A percentile compares a stretch with the other conserved stretches of the same genome.
Evolutionary conservation across 306 rosid genomes (phyloP).

Genomic region (Glycyrrhiza uralensis): DNA sequence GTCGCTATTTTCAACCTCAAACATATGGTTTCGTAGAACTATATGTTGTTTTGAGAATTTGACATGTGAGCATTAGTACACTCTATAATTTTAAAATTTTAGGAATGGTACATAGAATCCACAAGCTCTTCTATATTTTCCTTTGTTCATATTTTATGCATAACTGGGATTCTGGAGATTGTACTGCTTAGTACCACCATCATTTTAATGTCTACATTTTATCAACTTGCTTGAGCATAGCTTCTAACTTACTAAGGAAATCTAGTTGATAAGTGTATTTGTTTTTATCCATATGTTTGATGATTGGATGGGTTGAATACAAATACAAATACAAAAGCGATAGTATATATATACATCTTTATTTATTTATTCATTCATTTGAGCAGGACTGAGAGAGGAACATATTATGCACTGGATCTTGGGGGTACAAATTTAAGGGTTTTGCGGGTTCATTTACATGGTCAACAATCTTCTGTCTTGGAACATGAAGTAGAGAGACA

Average conservation of each 20-base stretch:
- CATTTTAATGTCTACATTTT: background rate
- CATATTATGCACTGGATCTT: slow-evolving; percentile 74
- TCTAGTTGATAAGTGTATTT: background rate
- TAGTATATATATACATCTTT: background rate
- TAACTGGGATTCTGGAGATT: background rate
- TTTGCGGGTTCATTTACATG: slow-evolving; percentile 58
- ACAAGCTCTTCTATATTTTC: background rate
- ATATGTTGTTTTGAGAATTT: slow-evolving; percentile 1
- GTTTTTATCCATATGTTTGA: background rate
- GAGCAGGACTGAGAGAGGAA: slow-evolving; percentile 68
- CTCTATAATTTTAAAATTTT: background rate
- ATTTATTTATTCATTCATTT: background rate
- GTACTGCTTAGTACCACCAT: background rate
- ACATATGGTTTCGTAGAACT: background rate
- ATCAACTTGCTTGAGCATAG: background rate
- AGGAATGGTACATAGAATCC: background rate
- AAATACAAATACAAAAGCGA: background rate
- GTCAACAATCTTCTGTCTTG: slow-evolving; percentile 45
- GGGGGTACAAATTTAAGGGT: slow-evolving; percentile 81
- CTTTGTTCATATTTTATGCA: background rate
- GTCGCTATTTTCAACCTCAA: background rate
- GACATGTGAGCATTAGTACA: background rate
- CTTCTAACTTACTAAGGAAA: background rate
- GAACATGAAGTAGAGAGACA: slow-evolving; percentile 53
- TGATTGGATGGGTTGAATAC: slow-evolving; percentile 3